phyloP scores from a whole-genome alignment of 2,329 filamentous ascomycete species.

The Fusarium luffae region DNA sequence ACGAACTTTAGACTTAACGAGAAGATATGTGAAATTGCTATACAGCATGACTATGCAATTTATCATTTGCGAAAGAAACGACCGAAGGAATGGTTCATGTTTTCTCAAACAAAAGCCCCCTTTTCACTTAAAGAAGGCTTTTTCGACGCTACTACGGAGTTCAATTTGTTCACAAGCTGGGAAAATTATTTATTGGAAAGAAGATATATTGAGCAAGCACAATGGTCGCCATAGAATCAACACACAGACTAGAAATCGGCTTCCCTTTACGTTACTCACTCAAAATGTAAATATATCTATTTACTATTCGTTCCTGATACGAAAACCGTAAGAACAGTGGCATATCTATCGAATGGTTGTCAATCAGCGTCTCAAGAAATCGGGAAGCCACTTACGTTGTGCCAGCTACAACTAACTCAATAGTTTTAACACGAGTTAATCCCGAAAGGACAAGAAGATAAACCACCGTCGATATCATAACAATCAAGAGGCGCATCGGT shows the following conservation, averaged over 20 bases:
- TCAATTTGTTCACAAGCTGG: too few species aligned
- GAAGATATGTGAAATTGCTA: neutral
- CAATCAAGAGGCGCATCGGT: neutral
- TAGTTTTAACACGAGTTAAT: neutral
- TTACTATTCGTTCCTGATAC: neutral
- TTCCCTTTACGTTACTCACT: too few species aligned
- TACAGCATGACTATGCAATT: neutral
- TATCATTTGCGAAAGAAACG: rapidly evolving
- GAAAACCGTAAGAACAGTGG: constrained; percentile 10
- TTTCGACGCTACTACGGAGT: too few species aligned
- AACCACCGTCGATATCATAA: constrained; percentile 2
- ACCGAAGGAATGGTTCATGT: neutral
- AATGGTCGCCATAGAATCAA: too few species aligned
- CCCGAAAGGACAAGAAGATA: neutral
- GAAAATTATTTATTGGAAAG: too few species aligned
- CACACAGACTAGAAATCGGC: too few species aligned
- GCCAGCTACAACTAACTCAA: neutral
- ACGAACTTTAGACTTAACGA: neutral
- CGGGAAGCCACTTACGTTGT: neutral
- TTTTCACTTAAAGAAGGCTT: too few species aligned
- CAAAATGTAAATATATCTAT: too few species aligned
- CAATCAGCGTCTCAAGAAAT: rapidly evolving
- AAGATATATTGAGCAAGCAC: too few species aligned
- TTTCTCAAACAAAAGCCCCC: too few species aligned
- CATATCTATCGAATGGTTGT: neutral